These are phyloP conservation scores for Tricholoma terreum DNA, from an alignment of 768 basidiomycete species.

Conservation along the genomic window DNA sequence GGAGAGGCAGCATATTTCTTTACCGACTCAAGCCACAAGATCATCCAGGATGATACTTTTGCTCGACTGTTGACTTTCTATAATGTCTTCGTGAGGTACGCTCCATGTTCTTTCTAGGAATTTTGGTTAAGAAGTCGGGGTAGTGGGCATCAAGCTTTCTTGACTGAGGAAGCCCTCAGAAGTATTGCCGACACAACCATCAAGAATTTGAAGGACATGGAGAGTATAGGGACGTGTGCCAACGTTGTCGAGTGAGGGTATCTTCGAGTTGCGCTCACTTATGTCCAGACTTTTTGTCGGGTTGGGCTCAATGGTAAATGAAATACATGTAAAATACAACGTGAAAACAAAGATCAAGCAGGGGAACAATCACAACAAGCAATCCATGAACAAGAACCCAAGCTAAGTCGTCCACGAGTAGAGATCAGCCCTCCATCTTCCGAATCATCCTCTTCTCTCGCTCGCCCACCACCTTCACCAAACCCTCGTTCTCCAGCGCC, in stretches of 20 bases:
- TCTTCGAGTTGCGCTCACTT: not conserved
- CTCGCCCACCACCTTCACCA: conserved; percentile 84
- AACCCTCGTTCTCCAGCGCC: conserved; percentile 79
- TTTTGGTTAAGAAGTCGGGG: not conserved
- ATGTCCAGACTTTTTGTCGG: not conserved
- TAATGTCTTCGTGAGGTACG: conserved; percentile 44
- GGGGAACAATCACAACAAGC: not conserved
- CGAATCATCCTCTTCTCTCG: conserved; percentile 81
- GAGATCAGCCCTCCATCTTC: conserved; percentile 46
- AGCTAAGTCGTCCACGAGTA: no score
- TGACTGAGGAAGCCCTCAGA: conserved; percentile 37
- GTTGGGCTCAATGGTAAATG: not conserved
- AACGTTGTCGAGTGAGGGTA: conserved; percentile 17
- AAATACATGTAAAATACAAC: not conserved
- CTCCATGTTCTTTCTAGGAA: not conserved
- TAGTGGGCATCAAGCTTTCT: conserved; percentile 44
- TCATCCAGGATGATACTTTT: conserved; percentile 44
- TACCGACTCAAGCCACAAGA: conserved; percentile 39
- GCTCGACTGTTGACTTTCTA: conserved; percentile 44
- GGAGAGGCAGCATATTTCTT: conserved; percentile 41
- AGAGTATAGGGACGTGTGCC: conserved; percentile 28
- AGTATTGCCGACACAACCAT: conserved; percentile 41
- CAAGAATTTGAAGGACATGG: conserved; percentile 31
- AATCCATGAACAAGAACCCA: not conserved
- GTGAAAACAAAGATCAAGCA: not conserved